Percentiles rank a stretch among this genome's conserved stretches.
These are phyloP conservation scores for Candida multigemmis DNA, from an alignment of 805 yeast species.

Conservation along the genomic window DNA sequence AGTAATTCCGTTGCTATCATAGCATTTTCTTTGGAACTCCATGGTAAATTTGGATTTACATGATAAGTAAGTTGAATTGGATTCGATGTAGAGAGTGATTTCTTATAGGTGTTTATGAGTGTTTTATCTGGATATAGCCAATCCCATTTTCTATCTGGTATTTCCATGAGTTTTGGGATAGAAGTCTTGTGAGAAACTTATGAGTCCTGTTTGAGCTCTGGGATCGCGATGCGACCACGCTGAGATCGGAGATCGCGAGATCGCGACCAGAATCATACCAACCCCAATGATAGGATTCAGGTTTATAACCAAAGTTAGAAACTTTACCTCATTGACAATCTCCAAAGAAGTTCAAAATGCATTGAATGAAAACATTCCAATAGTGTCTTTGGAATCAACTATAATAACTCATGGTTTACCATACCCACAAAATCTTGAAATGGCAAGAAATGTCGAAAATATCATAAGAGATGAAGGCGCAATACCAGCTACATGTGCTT, in stretches of 20 bases:
- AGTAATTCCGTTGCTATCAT: slow-evolving; percentile 2
- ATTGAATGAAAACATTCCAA: slow-evolving; percentile 45
- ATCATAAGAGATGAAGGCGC: slow-evolving; percentile 55
- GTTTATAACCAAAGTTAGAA: too few relatives aligned
- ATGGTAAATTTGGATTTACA: slow-evolving; percentile 19
- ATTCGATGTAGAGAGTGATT: background rate
- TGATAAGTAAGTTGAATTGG: slow-evolving; percentile 8
- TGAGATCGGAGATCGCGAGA: too few relatives aligned
- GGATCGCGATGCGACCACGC: too few relatives aligned
- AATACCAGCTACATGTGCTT: slow-evolving; percentile 80
- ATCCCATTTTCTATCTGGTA: slow-evolving; percentile 4
- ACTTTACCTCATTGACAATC: slow-evolving; percentile 14
- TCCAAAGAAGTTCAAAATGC: slow-evolving; percentile 60
- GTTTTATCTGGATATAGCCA: slow-evolving; percentile 2
- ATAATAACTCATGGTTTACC: slow-evolving; percentile 89
- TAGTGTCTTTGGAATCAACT: slow-evolving; percentile 80
- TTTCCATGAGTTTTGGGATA: slow-evolving; percentile 2
- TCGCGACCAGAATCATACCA: too few relatives aligned
- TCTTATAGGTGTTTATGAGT: background rate
- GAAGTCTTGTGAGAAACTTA: too few relatives aligned
- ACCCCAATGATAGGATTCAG: too few relatives aligned
- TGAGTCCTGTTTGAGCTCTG: too few relatives aligned
- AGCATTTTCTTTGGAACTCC: slow-evolving; percentile 11
- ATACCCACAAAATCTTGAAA: slow-evolving; percentile 60
- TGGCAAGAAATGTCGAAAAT: slow-evolving; percentile 65